phyloP scores from a whole-genome alignment of 2,329 filamentous ascomycete genomes.

The Fusarium oxysporum region DNA sequence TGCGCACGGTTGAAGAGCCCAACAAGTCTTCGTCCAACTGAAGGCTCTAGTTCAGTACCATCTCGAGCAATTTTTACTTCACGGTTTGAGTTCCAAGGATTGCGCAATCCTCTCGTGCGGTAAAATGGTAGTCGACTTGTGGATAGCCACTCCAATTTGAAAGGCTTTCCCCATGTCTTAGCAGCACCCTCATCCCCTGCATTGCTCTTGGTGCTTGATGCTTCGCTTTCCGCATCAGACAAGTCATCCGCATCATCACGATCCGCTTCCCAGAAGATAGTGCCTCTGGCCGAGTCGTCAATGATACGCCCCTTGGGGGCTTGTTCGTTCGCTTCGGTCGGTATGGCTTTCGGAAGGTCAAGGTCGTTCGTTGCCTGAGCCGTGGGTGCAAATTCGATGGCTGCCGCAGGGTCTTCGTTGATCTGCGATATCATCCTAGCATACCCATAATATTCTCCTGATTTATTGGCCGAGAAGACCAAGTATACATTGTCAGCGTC shows the following conservation, averaged over 20 bases:
- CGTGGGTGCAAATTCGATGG: conserved; percentile 76
- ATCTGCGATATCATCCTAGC: conserved; percentile 90
- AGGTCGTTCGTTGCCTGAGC: conserved; percentile 67
- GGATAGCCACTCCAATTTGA: conserved; percentile 90
- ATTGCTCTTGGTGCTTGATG: conserved; percentile 54
- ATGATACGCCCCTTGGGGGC: conserved; percentile 89
- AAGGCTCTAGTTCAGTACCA: conserved; percentile 91
- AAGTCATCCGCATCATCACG: conserved; percentile 63
- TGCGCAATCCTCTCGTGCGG: conserved; percentile 85
- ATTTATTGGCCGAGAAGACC: conserved; percentile 97
- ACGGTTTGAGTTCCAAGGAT: conserved; percentile 94
- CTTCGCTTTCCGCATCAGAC: conserved; percentile 55
- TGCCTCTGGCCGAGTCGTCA: conserved; percentile 91
- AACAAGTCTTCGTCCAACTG: conserved; percentile 79
- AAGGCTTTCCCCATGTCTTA: conserved; percentile 90
- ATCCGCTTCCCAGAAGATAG: conserved; percentile 95
- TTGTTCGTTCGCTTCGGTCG: conserved; percentile 80
- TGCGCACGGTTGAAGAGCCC: conserved; percentile 78
- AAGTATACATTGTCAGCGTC: conserved; percentile 86
- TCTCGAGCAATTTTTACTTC: conserved; percentile 97
- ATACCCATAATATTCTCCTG: conserved; percentile 96
- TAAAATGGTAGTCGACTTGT: conserved; percentile 88
- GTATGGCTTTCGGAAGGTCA: conserved; percentile 82
- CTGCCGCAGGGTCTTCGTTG: conserved; percentile 77
- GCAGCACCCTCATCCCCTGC: conserved; percentile 57